Evolutionary conservation across 192 early-diverging fungal genomes (phyloP), one percentile per base, ranked within the genome.

Genomic region (Spizellomyces punctatus): DNA sequence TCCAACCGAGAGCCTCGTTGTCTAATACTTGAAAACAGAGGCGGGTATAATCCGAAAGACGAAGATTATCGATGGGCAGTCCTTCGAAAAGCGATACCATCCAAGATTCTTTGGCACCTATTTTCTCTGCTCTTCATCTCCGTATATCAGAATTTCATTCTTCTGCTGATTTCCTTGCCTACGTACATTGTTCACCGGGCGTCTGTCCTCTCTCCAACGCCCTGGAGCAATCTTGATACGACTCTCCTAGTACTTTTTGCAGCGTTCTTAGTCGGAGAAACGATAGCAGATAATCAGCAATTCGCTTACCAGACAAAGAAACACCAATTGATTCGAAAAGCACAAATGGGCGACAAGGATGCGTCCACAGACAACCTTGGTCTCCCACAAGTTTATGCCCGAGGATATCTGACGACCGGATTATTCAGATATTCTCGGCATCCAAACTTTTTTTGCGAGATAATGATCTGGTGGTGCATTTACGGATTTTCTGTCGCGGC

Each of bases 391-490:
- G 14, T 42, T 16, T 27, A 61, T 61, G 22, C 22, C 16, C 67
- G 82, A 17, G 94, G 93, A 1, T 98, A 95, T 80, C 81, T 88
- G 48, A 87, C 85, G 45, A 60, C 80, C 6, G 95, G 94, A 8
- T 64, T 95, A 62, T 98, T 90, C 74, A 62, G 75, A 14, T 92
- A 81, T 70, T 86, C 82, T 41, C 83, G 95, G 17, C 95, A 98
- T 67, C 90, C 93, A 52, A 95, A 96, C 76, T 92, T 92, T 72
- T 90, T 92, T 61, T 89, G 88, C 72, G 95, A 96, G 85, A 63
- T 70, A 44, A 57, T 27, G 21, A 46, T 66, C 60, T 78, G 76
- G 73, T 85, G 79, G 84, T 63, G 78, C 4, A 54, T 90, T 10
- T 89, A 90, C 55, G 67, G 87, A 46, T 89, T 81, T 71, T 74